phyloP scores from a whole-genome alignment of 495 filamentous ascomycete genomes.

The Wilcoxina mikolae region DNA sequence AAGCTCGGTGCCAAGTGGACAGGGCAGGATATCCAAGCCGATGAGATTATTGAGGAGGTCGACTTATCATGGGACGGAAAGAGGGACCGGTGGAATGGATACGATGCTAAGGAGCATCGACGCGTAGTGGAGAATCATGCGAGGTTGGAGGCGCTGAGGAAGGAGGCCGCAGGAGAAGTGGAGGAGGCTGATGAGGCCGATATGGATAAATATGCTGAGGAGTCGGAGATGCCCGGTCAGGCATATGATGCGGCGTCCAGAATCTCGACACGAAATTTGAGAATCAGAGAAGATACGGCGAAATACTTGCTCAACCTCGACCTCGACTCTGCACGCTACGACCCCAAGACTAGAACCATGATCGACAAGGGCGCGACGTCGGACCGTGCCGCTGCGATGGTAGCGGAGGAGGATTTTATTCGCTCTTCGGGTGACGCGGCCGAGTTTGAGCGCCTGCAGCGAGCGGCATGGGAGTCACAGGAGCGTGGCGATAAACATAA shows the following conservation, averaged over 20 bases:
- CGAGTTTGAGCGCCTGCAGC: constrained; percentile 79
- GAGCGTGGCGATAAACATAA: constrained; percentile 60
- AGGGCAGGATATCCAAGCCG: constrained; percentile 80
- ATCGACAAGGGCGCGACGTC: constrained; percentile 71
- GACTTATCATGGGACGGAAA: constrained; percentile 95
- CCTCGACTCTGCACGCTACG: constrained; percentile 92
- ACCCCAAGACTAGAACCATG: constrained; percentile 92
- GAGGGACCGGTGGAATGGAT: constrained; percentile 92
- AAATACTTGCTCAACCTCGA: constrained; percentile 94
- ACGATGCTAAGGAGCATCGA: constrained; percentile 74
- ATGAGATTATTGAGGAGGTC: constrained; percentile 75
- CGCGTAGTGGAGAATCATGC: constrained; percentile 78
- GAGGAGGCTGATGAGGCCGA: constrained; percentile 40
- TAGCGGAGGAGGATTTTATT: constrained; percentile 90
- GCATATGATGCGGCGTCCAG: constrained; percentile 39
- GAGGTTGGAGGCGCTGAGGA: constrained; percentile 68
- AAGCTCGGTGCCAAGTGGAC: constrained; percentile 88
- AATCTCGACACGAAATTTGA: constrained; percentile 65
- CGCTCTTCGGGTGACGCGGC: constrained; percentile 82
- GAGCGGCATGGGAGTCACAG: constrained; percentile 89
- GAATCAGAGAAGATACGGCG: constrained; percentile 93
- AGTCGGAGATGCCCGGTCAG: constrained; percentile 94
- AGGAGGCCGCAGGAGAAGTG: constrained; percentile 31
- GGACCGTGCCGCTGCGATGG: constrained; percentile 71
- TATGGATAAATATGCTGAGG: constrained; percentile 66